phyloP scores from a whole-genome alignment of 2,329 filamentous ascomycete species.

The Alternaria viburni region DNA sequence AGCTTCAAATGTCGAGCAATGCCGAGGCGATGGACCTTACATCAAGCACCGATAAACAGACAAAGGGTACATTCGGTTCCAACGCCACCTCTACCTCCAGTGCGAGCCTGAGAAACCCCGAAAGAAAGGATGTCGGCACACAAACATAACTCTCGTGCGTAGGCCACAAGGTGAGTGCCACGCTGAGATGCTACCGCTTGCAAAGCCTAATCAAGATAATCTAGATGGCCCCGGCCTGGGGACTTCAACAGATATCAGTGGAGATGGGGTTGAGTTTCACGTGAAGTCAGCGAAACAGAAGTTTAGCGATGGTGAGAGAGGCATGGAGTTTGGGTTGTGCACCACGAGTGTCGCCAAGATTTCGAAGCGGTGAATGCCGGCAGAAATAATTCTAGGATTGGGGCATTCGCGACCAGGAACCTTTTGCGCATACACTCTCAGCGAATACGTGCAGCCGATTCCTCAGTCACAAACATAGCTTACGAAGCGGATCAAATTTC shows the following conservation, averaged over 20 bases:
- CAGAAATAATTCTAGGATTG: conserved; percentile 21
- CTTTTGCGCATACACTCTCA: background rate
- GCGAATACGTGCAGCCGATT: background rate
- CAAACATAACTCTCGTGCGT: background rate
- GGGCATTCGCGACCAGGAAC: conserved; percentile 1
- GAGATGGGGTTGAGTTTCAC: background rate
- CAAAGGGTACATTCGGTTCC: background rate
- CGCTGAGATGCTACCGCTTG: background rate
- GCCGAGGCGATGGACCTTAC: background rate
- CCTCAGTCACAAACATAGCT: background rate
- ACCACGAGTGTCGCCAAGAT: conserved; percentile 12
- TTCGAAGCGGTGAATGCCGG: conserved; percentile 12
- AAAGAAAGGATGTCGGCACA: background rate
- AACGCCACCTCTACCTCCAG: background rate
- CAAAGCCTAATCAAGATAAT: background rate
- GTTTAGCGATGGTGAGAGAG: background rate
- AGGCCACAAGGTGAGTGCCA: background rate
- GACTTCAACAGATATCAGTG: background rate
- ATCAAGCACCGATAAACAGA: background rate
- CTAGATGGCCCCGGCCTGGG: background rate
- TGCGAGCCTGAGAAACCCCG: background rate
- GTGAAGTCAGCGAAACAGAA: background rate
- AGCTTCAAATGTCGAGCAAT: background rate
- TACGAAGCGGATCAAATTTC: too few species aligned
- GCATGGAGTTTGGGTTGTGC: background rate